Base-by-base conservation (phyloP, 176 grass and related monocot species). In the Raddia distichophylla region DNA sequence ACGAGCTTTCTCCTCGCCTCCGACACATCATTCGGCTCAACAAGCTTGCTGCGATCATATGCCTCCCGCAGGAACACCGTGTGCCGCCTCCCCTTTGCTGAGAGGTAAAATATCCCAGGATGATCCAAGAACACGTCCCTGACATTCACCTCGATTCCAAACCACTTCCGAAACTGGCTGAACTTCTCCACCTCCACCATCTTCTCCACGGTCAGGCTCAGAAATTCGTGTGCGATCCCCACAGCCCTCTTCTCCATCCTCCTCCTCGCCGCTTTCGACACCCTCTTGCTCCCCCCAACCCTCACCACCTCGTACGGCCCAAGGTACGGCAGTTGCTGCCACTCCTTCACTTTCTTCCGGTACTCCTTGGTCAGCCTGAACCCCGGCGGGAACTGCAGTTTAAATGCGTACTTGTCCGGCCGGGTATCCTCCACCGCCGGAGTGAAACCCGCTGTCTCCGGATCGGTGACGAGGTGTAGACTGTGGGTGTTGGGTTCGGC, bases 181-280 rank as follows among this genome's bases (percentile, higher is more conserved):
- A 95, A 86, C 85, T 95, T 95, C 84, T 98, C 93, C 58, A 98
- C 96, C 82, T 95, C 93, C 85, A 88, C 89, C 93, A 88, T 95
- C 78, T 98, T 98, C 89, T 95, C 96, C 50, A 95, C 84, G 6
- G 89, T 99, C 37, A 95, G 71, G 82, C 91, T 99, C 16, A 99
- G 65, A 60, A 99, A 91, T 72, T 99, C 96, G 52, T 99, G 96
- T 7, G 89, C 89, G 1, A 98, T 88, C 71, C 82, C 96, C 60
- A 88, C 90, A 0, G 96, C 92, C 75, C 93, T 91, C 84, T 98
- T 98, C 90, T 95, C 96, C 92, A 91, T 91, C 62, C 68, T 87
- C 79, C 22, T 82, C 79, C 87, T 86, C 12, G 73, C 83, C 43
- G 71, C 47, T 80, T 93, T 93, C 0, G 87, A 79, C 35, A 73